phyloP scores from a whole-genome alignment of 345 rosid genomes.

The Melastoma malabathricum region DNA sequence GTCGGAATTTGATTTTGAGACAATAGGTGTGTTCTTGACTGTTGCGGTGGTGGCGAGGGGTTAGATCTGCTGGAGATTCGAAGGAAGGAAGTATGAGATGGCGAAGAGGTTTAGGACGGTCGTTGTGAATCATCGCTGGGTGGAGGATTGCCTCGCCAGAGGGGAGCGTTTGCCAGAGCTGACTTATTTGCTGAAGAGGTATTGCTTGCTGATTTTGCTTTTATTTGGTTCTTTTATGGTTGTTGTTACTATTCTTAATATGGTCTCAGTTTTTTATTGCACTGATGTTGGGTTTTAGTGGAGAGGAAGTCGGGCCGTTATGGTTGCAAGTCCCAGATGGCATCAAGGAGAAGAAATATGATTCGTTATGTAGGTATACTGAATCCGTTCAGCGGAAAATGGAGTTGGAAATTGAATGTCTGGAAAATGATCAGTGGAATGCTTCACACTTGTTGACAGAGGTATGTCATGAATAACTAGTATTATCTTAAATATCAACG shows the following conservation, averaged over 20 bases:
- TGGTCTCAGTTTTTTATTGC: not conserved
- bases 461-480: constrained; percentile 30
- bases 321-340: constrained; percentile 24
- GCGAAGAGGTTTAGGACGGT: constrained; percentile 41
- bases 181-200: constrained; percentile 58
- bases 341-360: constrained; percentile 19
- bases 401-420: constrained; percentile 13
- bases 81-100: constrained; percentile 55
- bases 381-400: constrained; percentile 9
- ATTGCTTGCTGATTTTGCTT: not conserved
- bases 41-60: constrained; percentile 2
- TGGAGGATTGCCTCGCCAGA: constrained; percentile 62
- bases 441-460: constrained; percentile 46
- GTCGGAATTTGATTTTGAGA: not conserved
- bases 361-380: constrained; percentile 14
- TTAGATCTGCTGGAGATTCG: constrained; percentile 76
- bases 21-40: not conserved
- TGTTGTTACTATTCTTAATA: not conserved
- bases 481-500: too few relatives aligned
- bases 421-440: constrained; percentile 31
- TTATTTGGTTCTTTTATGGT: too few relatives aligned
- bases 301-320: constrained; percentile 57
- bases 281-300: constrained; percentile 26
- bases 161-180: constrained; percentile 46
- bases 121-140: constrained; percentile 73